Percentiles rank a stretch among this genome's conserved stretches.
These are phyloP conservation scores for Globisporangium radiosum DNA, from an alignment of 352 stramenopile species.

Conservation along the genomic window DNA sequence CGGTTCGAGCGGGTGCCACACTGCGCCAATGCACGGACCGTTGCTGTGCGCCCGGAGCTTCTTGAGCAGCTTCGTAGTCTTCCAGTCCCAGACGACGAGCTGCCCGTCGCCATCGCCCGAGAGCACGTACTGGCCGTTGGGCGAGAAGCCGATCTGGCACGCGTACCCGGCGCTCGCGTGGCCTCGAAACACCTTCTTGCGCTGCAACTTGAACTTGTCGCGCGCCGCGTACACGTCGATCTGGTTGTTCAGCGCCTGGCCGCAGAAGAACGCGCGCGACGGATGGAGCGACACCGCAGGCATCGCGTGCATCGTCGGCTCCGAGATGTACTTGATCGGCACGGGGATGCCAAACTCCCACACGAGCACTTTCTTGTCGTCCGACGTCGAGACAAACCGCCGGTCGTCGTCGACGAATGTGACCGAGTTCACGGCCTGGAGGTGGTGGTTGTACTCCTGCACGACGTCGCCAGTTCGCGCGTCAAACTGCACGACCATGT, in stretches of 20 bases:
- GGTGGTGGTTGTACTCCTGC: constrained; percentile 99
- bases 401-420: constrained; percentile 98
- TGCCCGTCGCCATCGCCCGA: constrained; percentile 96
- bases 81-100: constrained; percentile 99
- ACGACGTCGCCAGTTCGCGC: constrained; percentile 88
- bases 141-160: constrained; percentile 93
- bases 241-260: constrained; percentile 98
- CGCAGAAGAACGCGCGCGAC: constrained; percentile 88
- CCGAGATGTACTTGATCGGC: constrained; percentile 99
- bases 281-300: constrained; percentile 94
- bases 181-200: constrained; percentile 92
- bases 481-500: constrained; percentile 94
- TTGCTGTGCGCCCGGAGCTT: constrained; percentile 89
- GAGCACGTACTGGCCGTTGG: constrained; percentile 92
- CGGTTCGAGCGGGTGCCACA: constrained; percentile 97
- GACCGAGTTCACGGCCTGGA: constrained; percentile 97
- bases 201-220: constrained; percentile 93
- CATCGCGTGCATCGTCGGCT: constrained; percentile 99
- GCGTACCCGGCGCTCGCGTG: constrained; percentile 95
- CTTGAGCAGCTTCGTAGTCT: constrained; percentile 89
- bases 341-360: constrained; percentile 98
- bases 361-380: constrained; percentile 99
- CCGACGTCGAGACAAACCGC: constrained; percentile 91
- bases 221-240: constrained; percentile 95
- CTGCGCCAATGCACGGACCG: constrained; percentile 91